Evolutionary conservation across 2,329 filamentous ascomycete species (phyloP), one percentile per base, ranked within the genome.

Genomic region (Arthrobotrys iridis): DNA sequence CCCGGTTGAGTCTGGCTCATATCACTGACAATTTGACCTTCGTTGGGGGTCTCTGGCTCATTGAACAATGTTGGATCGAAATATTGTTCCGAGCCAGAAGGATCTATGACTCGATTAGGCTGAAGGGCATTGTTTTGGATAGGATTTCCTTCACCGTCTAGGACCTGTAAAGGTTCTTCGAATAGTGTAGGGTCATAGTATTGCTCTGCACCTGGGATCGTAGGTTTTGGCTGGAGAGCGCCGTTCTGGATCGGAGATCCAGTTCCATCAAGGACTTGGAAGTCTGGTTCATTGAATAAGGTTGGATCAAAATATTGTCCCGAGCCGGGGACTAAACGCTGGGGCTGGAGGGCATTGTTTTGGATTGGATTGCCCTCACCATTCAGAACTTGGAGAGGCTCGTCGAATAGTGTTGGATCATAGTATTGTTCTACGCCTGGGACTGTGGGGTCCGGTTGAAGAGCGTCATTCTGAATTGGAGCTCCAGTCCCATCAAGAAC

Each of bases 181-280:
- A 65, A 52, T 3, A 57, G 8, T 4, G 15, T 33, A 6, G 62
- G 46, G 22, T 57, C 35, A 45, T 45, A 45, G 15, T 37, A 35
- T 13, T 65, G 62, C 10, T 65, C 63, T 18, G 46, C 18, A 41
- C 28, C 45, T 1, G 55, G 55, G 10, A 43, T 28, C 10, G 43
- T 28, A 0, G 4, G 2, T 11, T 40, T 18, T 15, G 60, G 60
- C 13, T 65, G 45, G 6, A 65, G 15, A 13, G 62, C 62, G n/a
- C 41, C 28, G n/a, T 57, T 20, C 22, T 30, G 7, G 1, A 65
- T n/a, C 7, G 46, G 46, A 30, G 55, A 37, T 4, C 60, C 60
- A 10, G 6, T 20, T 6, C 60, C 60, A 64, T 64, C 41, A 13
- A 65, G 24, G 11, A 65, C 46, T 6, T 65, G 45, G 33, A 57